phyloP scores from a whole-genome alignment of 805 yeast genomes.

The Lachancea sp. region DNA sequence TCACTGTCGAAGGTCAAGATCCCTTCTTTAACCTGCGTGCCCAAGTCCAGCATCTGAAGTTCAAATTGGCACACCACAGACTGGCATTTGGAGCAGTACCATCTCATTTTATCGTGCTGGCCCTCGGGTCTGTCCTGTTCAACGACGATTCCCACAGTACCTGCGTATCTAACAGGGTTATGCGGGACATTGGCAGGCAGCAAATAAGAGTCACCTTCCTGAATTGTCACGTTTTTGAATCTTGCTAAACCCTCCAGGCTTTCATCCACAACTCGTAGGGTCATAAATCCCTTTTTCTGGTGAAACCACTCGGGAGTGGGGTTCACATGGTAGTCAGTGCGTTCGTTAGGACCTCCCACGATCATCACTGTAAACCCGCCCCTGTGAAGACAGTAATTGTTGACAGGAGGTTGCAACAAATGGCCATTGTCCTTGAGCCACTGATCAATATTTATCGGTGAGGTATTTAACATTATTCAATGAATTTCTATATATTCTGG shows the following conservation, averaged over 20 bases:
- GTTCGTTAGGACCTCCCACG: conserved; percentile 91
- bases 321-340: conserved; percentile 89
- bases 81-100: conserved; percentile 77
- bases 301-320: conserved; percentile 93
- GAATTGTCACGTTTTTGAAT: conserved; percentile 66
- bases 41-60: conserved; percentile 74
- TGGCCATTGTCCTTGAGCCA: conserved; percentile 78
- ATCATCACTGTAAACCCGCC: conserved; percentile 94
- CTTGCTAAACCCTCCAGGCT: conserved; percentile 42
- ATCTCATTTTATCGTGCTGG: conserved; percentile 64
- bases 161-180: conserved; percentile 77
- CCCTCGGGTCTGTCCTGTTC: conserved; percentile 85
- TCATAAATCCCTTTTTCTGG: conserved; percentile 82
- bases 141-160: conserved; percentile 84
- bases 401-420: conserved; percentile 84
- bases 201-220: conserved; percentile 84
- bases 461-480: conserved; percentile 19
- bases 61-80: conserved; percentile 59
- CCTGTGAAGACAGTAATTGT: conserved; percentile 80
- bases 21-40: conserved; percentile 84
- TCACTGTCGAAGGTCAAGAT: conserved; percentile 64
- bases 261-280: conserved; percentile 68
- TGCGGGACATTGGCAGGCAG: conserved; percentile 84
- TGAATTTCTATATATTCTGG: no score
- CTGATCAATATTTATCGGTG: conserved; percentile 67